Evolutionary conservation across 257 asterid species (phyloP).

Genomic region (Rauvolfia tetraphylla): DNA sequence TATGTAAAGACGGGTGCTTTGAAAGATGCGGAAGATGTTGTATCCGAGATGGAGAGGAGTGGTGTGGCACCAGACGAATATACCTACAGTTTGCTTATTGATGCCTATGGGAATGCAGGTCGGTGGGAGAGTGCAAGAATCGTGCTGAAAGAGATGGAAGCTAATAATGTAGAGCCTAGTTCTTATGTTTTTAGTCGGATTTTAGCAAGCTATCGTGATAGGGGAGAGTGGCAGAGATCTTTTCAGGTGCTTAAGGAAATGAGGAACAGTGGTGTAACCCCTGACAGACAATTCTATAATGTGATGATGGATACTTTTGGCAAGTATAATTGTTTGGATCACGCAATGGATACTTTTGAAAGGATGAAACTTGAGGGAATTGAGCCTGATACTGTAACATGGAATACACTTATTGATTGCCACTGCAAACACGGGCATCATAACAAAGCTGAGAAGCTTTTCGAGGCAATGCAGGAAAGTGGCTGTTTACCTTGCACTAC

Average conservation of each 20-base stretch:
- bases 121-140: slow-evolving; percentile 95
- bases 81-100: slow-evolving; percentile 84
- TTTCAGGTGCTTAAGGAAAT: slow-evolving; percentile 94
- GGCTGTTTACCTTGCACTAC: slow-evolving; percentile 74
- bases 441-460: slow-evolving; percentile 57
- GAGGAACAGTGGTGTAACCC: slow-evolving; percentile 70
- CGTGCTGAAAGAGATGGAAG: slow-evolving; percentile 85
- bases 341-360: slow-evolving; percentile 73
- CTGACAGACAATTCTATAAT: slow-evolving; percentile 78
- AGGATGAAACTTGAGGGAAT: slow-evolving; percentile 81
- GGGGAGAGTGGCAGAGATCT: slow-evolving; percentile 95
- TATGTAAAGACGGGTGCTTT: slow-evolving; percentile 78
- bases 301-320: slow-evolving; percentile 94
- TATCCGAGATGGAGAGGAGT: slow-evolving; percentile 74
- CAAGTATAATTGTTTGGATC: slow-evolving; percentile 80
- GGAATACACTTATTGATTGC: slow-evolving; percentile 94
- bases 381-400: slow-evolving; percentile 75
- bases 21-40: slow-evolving; percentile 74
- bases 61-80: slow-evolving; percentile 81
- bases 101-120: slow-evolving; percentile 93
- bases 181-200: slow-evolving; percentile 70
- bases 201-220: slow-evolving; percentile 75
- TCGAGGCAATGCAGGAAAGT: slow-evolving; percentile 65
- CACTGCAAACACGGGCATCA: slow-evolving; percentile 79
- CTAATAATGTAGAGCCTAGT: slow-evolving; percentile 65